Evolutionary conservation across 2,329 filamentous ascomycete species (phyloP).

Genomic region (Monilinia fructicola): DNA sequence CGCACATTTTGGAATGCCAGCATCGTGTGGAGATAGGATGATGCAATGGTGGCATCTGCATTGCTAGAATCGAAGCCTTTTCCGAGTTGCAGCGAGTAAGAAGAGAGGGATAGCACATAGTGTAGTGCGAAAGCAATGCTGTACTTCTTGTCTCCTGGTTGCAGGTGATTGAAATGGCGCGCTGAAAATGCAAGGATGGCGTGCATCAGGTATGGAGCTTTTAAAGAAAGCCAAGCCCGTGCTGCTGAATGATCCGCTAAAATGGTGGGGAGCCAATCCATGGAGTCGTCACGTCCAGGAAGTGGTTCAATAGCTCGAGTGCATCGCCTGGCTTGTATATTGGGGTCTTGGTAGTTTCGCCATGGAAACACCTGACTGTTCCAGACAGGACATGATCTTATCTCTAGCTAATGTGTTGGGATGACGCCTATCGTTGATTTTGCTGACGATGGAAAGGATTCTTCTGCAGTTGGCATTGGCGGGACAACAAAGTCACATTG

Average conservation of each 20-base stretch:
- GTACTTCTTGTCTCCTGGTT: slow-evolving; percentile 15
- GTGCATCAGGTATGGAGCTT: slow-evolving; percentile 23
- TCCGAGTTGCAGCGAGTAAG: slow-evolving; percentile 12
- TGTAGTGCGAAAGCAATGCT: slow-evolving; percentile 12
- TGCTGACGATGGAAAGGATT: not conserved
- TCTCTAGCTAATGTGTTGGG: not conserved
- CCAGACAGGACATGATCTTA: slow-evolving; percentile 9
- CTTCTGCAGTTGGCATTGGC: not conserved
- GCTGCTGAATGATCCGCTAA: slow-evolving; percentile 18
- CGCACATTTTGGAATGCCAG: slow-evolving; percentile 22
- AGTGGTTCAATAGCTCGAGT: slow-evolving; percentile 6
- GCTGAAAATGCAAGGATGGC: slow-evolving; percentile 26
- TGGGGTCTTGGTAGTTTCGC: not conserved
- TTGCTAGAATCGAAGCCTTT: not conserved
- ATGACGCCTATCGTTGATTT: not conserved
- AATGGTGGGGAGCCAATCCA: slow-evolving; percentile 16
- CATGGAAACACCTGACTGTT: slow-evolving; percentile 2
- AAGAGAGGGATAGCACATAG: slow-evolving; percentile 11
- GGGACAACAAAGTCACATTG: not conserved
- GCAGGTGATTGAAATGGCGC: slow-evolving; percentile 20
- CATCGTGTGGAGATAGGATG: slow-evolving; percentile 20
- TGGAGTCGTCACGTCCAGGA: not conserved
- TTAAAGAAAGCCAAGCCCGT: slow-evolving; percentile 14
- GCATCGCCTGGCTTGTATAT: slow-evolving; percentile 2
- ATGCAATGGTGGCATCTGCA: slow-evolving; percentile 13